These are phyloP conservation scores for Ceratocystiopsis sp. DNA, from an alignment of 2,329 filamentous ascomycete genomes.

Conservation along the genomic window DNA sequence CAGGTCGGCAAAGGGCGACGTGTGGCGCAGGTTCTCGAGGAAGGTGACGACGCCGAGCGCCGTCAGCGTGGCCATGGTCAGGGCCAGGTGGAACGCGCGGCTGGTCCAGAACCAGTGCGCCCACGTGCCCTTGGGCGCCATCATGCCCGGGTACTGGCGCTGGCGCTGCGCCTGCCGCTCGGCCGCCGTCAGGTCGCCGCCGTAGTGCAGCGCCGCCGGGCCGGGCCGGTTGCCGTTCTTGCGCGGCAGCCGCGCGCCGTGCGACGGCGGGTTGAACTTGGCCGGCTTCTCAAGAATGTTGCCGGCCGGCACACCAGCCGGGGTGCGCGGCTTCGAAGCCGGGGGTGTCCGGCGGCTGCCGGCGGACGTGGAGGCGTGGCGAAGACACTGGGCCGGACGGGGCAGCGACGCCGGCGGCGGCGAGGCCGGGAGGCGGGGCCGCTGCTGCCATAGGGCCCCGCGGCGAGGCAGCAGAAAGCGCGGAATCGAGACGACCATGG, in stretches of 20 bases:
- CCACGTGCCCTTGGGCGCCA: constrained; percentile 68
- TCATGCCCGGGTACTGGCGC: constrained; percentile 74
- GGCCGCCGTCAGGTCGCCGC: constrained; percentile 48
- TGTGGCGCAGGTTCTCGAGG: constrained; percentile 59
- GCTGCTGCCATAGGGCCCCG: constrained; percentile 33
- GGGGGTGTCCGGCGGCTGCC: constrained; percentile 5
- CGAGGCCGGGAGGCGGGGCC: too few relatives aligned
- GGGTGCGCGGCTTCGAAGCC: constrained; percentile 33
- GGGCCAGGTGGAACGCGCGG: constrained; percentile 57
- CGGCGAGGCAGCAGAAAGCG: constrained; percentile 51
- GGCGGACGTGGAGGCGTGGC: too few relatives aligned
- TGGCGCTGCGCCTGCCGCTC: constrained; percentile 49
- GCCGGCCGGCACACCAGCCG: neutral
- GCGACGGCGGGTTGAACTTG: constrained; percentile 83
- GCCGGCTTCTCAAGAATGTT: constrained; percentile 65
- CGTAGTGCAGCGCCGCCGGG: constrained; percentile 50
- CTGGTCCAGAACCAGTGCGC: constrained; percentile 74
- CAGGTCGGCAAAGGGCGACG: constrained; percentile 64
- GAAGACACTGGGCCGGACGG: too few relatives aligned
- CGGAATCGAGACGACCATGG: constrained; percentile 34
- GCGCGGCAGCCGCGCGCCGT: constrained; percentile 51
- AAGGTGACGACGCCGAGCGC: constrained; percentile 50
- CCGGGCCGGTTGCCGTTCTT: constrained; percentile 19
- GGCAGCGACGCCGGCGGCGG: too few relatives aligned
- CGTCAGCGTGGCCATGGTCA: constrained; percentile 50